These are phyloP conservation scores for Acer campestre DNA, from an alignment of 345 rosid genomes.

Conservation along the genomic window DNA sequence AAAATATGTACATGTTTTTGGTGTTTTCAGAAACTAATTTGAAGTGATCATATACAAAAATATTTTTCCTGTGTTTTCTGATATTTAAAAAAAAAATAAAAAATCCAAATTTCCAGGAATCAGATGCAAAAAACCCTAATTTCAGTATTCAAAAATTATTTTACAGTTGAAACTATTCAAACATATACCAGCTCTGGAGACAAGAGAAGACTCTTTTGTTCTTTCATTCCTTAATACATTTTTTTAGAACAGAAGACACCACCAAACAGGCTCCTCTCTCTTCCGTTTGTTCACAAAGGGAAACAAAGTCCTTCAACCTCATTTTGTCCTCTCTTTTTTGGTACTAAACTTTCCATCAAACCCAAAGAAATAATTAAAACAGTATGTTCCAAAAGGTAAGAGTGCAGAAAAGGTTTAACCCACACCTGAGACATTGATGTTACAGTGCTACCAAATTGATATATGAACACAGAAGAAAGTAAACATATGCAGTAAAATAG, in stretches of 20 bases:
- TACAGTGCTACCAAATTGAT: background rate
- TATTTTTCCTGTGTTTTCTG: background rate
- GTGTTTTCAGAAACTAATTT: background rate
- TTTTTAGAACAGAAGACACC: background rate
- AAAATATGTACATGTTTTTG: background rate
- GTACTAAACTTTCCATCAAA: background rate
- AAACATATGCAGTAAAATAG: background rate
- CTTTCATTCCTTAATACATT: background rate
- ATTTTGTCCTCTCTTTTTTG: background rate
- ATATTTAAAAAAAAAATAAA: no score
- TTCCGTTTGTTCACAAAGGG: background rate
- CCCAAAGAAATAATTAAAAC: background rate
- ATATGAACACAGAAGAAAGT: background rate
- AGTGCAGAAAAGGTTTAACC: background rate
- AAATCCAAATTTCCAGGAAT: no score
- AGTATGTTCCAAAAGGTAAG: background rate
- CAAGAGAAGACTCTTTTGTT: background rate
- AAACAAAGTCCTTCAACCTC: background rate
- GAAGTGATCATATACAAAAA: background rate
- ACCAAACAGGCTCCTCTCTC: background rate
- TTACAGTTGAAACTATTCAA: background rate
- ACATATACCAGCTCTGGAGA: background rate
- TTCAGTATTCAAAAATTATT: background rate
- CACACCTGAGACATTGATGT: background rate
- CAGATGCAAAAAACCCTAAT: background rate